Percentiles rank a stretch among this genome's conserved stretches.
phyloP scores from a whole-genome alignment of 441 rosid species.

The Pelargonium fulgidum region DNA sequence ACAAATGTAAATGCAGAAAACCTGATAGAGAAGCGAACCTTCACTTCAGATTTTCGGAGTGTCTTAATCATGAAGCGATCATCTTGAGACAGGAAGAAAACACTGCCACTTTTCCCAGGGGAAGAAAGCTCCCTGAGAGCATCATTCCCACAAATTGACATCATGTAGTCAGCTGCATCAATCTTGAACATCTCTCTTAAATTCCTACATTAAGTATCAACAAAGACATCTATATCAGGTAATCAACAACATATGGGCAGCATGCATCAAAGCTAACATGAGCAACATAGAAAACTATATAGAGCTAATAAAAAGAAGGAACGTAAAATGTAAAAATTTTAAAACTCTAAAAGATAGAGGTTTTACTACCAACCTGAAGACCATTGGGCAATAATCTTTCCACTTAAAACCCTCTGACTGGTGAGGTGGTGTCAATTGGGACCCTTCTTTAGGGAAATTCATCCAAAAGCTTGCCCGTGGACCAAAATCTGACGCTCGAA shows the following conservation, averaged over 20 bases:
- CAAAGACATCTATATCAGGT: constrained; percentile 9
- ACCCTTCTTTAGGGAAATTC: constrained; percentile 87
- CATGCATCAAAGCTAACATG: neutral
- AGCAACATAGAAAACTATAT: neutral
- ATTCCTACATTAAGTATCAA: constrained; percentile 45
- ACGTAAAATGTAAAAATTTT: neutral
- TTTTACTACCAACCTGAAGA: constrained; percentile 62
- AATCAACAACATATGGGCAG: neutral
- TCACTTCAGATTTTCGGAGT: constrained; percentile 89
- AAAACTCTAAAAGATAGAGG: constrained; percentile 11
- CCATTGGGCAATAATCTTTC: constrained; percentile 99
- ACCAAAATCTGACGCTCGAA: constrained; percentile 83
- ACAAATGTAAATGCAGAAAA: constrained; percentile 8
- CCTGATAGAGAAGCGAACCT: constrained; percentile 46
- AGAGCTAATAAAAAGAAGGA: neutral
- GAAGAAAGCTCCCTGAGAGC: constrained; percentile 96
- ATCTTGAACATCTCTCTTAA: constrained; percentile 97
- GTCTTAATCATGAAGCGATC: constrained; percentile 99
- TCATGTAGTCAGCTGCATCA: constrained; percentile 96
- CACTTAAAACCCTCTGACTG: constrained; percentile 90
- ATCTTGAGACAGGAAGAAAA: constrained; percentile 91
- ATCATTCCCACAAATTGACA: constrained; percentile 96
- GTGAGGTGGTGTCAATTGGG: constrained; percentile 84
- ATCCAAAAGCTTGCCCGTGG: constrained; percentile 93
- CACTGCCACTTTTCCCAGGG: constrained; percentile 96